phyloP scores from a whole-genome alignment of 2,329 filamentous ascomycete species.

The Teratosphaeria viscida region DNA sequence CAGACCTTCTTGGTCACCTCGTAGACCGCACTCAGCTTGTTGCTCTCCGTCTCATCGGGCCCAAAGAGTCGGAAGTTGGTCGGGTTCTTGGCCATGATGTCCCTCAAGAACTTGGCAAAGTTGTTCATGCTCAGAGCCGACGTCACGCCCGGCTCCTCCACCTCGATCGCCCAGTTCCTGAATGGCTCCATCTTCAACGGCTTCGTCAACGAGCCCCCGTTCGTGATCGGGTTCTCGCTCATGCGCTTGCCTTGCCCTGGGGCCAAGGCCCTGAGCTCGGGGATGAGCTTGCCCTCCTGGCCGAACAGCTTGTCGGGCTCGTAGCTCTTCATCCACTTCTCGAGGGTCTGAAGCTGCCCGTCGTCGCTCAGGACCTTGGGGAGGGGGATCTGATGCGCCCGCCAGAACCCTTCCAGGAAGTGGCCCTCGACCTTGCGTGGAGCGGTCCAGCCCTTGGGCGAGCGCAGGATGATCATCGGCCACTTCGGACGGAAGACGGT shows the following conservation, averaged over 20 bases:
- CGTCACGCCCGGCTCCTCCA: constrained; percentile 47
- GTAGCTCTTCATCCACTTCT: constrained; percentile 69
- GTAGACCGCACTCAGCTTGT: constrained; percentile 64
- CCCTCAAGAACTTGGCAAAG: constrained; percentile 56
- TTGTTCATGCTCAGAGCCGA: constrained; percentile 55
- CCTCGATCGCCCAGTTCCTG: constrained; percentile 52
- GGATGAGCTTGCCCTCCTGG: constrained; percentile 50
- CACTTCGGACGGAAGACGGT: constrained; percentile 61
- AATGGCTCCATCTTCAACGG: constrained; percentile 62
- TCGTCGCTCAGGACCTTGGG: constrained; percentile 55
- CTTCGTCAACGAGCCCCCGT: constrained; percentile 57
- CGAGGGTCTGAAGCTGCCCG: constrained; percentile 55
- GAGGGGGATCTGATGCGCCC: constrained; percentile 67
- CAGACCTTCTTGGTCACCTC: constrained; percentile 68
- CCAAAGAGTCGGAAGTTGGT: constrained; percentile 66
- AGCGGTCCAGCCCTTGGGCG: constrained; percentile 70
- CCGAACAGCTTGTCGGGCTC: constrained; percentile 62
- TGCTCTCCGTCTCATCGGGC: constrained; percentile 71
- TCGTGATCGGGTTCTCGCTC: constrained; percentile 67
- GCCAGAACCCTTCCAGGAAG: constrained; percentile 67
- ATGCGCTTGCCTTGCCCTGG: constrained; percentile 58
- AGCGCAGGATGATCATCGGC: constrained; percentile 71
- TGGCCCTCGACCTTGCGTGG: constrained; percentile 62
- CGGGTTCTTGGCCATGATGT: constrained; percentile 55
- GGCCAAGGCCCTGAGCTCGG: constrained; percentile 53